Evolutionary conservation across 164 flowering plant genomes (phyloP), one percentile per base, ranked within the genome.

Genomic region (Platanus orientalis): DNA sequence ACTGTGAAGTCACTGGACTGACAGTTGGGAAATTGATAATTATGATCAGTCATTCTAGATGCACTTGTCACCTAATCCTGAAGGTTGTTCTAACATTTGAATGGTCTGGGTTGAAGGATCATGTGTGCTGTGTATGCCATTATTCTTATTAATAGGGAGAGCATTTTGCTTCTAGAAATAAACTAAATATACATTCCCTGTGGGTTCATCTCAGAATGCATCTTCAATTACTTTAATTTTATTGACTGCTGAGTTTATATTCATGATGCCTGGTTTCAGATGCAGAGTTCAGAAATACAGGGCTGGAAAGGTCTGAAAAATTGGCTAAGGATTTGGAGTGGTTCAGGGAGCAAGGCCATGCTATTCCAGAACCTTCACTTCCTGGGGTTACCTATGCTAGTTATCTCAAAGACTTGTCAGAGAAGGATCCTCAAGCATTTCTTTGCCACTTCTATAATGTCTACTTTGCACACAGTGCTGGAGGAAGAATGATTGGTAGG

Each of bases 381-480:
- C 89, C 96, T 54, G 99, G 99, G 17, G 28, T 77, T 59, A 74
- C 74, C 7, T 94, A 94, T 78, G 72, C 90, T 19, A 67, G 42
- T 24, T 80, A 79, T 74, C 87, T 94, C 19, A 78, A 84, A 71
- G 92, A 91, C 27, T 63, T 94, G 25, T 81, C 99, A 6, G 84
- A 85, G 78, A 88, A 81, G 63, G 89, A 88, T 81, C 96, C 96
- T 66, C 97, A 82, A 61, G 96, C 96, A 61, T 94, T 94, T 68
- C 73, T 94, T 20, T 94, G 99, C 76, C 99, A 94, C 71, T 94
- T 89, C 69, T 94, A 94, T 78, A 91, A 94, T 73, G 66, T 79
- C 9, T 94, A 94, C 72, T 94, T 94, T 73, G 99, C 99, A 16
- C 99, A 94, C 71, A n/a, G 82, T 25, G 96, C 99, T 48, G 99